Conservation (phyloP, 257 asterid species). For the Datura wrightii region DNA sequence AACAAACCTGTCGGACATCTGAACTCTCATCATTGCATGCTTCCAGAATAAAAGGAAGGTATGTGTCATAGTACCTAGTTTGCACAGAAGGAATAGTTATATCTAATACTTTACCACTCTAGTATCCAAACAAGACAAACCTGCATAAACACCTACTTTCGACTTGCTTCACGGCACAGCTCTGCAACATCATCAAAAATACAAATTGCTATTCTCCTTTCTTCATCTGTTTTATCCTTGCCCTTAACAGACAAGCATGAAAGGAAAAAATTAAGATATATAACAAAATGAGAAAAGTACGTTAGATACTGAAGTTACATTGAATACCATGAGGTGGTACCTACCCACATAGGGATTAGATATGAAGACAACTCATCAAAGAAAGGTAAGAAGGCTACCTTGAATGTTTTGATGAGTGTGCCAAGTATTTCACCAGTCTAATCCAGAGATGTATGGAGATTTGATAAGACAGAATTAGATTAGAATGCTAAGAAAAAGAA, state of each 20-base stretch:
- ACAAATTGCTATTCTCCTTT: constrained; percentile 91
- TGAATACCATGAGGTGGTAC: constrained; percentile 37
- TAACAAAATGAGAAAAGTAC: not conserved
- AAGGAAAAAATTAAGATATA: not conserved
- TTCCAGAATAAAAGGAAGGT: constrained; percentile 92
- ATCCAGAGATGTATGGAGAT: not conserved
- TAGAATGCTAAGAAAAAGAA: not conserved
- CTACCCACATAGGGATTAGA: constrained; percentile 98
- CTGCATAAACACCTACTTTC: constrained; percentile 51
- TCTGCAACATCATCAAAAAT: constrained; percentile 96
- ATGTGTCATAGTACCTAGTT: constrained; percentile 80
- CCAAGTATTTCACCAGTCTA: constrained; percentile 76
- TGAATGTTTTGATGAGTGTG: constrained; percentile 55
- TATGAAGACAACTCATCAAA: constrained; percentile 83
- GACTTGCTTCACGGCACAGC: constrained; percentile 86
- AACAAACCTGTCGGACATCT: constrained; percentile 85
- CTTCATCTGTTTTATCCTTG: constrained; percentile 89
- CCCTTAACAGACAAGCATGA: constrained; percentile 53
- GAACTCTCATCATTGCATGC: constrained; percentile 89
- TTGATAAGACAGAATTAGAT: not conserved
- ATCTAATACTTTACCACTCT: constrained; percentile 1
- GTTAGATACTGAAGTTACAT: not conserved
- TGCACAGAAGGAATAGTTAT: constrained; percentile 26
- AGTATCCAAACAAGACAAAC: not conserved
- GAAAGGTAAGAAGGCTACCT: constrained; percentile 89